phyloP scores from a whole-genome alignment of 2,329 filamentous ascomycete species.

The Claviceps digitariae region DNA sequence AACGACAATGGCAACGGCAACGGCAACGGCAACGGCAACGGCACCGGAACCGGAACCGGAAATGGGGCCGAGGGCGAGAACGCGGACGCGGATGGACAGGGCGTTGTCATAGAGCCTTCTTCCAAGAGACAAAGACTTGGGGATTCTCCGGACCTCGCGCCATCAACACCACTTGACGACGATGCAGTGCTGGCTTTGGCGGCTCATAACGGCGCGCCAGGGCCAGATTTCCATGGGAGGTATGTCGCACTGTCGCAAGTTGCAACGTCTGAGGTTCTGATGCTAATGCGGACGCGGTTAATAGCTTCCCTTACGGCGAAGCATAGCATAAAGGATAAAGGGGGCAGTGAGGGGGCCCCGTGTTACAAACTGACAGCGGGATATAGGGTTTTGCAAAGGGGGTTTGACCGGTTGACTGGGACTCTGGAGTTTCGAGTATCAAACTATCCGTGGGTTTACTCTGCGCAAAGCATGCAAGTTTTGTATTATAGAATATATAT shows the following conservation, averaged over 20 bases:
- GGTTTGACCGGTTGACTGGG: background rate
- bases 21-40: background rate
- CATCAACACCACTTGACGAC: conserved; percentile 27
- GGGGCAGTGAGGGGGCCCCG: background rate
- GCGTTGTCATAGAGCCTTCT: conserved; percentile 20
- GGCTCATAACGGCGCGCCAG: conserved; percentile 25
- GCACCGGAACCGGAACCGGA: background rate
- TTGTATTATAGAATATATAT: background rate
- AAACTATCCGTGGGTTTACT: background rate
- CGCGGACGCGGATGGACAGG: conserved; percentile 13
- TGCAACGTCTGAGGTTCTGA: background rate
- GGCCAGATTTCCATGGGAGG: conserved; percentile 29
- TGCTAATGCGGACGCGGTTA: conserved; percentile 1
- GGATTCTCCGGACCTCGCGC: conserved; percentile 15
- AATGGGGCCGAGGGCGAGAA: background rate
- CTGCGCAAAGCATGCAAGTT: background rate
- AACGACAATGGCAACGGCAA: conserved; percentile 1
- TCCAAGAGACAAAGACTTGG: conserved; percentile 29
- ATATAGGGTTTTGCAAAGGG: background rate
- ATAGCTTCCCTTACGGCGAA: conserved; percentile 22
- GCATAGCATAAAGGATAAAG: conserved; percentile 13
- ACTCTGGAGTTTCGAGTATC: background rate
- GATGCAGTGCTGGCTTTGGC: conserved; percentile 35
- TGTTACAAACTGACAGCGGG: background rate
- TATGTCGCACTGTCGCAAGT: conserved; percentile 16